phyloP scores from a whole-genome alignment of 2,329 filamentous ascomycete species.

The Ophiostoma sp. region DNA sequence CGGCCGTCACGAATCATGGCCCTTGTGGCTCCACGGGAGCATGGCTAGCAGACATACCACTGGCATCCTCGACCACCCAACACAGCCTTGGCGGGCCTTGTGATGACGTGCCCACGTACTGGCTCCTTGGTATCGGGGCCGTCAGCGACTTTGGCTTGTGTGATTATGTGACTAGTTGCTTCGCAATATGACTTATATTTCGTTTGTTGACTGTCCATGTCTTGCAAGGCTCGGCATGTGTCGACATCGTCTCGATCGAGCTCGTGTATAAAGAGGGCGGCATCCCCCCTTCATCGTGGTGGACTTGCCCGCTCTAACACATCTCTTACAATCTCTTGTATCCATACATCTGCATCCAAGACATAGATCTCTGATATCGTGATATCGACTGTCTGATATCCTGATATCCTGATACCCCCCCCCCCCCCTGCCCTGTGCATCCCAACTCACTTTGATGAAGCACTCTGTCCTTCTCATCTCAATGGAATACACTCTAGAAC shows the following conservation, averaged over 20 bases:
- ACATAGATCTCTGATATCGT: not conserved
- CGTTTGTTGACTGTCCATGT: not conserved
- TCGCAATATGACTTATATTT: not conserved
- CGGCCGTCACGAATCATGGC: not conserved
- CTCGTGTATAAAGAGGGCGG: constrained; percentile 11
- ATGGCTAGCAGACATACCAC: not conserved
- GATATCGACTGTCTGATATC: not conserved
- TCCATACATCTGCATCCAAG: not conserved
- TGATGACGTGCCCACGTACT: constrained; percentile 9
- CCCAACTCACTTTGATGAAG: constrained; percentile 14
- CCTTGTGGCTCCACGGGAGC: not conserved
- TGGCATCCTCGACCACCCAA: constrained; percentile 2
- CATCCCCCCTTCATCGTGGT: not conserved
- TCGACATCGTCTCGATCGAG: not conserved
- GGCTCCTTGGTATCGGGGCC: constrained; percentile 7
- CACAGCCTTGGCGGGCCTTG: constrained; percentile 12
- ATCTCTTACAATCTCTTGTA: not conserved
- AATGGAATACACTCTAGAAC: constrained; percentile 17
- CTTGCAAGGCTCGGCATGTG: constrained; percentile 10
- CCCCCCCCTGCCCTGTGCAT: not conserved
- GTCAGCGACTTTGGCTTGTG: not conserved
- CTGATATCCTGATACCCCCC: not conserved
- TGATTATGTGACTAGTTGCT: not conserved
- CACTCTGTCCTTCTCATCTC: constrained; percentile 12
- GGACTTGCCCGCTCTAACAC: not conserved